Evolutionary conservation across 257 asterid genomes (phyloP), one percentile per base, ranked within the genome.

Genomic region (Solanum arcanum): DNA sequence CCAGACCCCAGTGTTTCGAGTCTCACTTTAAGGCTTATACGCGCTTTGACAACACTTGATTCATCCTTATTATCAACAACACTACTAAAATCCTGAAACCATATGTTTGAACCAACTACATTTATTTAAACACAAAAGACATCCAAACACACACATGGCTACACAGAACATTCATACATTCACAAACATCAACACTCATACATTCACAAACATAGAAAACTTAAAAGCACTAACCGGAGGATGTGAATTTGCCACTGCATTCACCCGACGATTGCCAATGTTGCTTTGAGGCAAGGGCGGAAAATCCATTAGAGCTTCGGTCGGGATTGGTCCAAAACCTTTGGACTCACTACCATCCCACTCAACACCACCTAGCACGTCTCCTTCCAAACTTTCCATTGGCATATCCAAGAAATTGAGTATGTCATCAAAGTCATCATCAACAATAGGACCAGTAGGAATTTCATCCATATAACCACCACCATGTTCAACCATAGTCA

Each of bases 271-370:
- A 7, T 27, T 60, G 46, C 87, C 90, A 39, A 68, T 20, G 41
- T 87, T 89, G 82, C 84, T 86, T 16, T 88, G 88, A 3, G 89
- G 87, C 64, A 88, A 42, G 13, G 88, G 87, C 2, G 92, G 93
- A 60, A 90, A 88, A 15, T 87, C 92, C 88, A 87, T 75, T 9
- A 93, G 86, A 70, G 90, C 91, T 16, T 93, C 96, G 1, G 90
- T n/a, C 1, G 97, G 98, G 66, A 94, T 92, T 31, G 98, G 97
- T 41, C 95, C 98, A 3, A 93, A 90, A 86, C 25, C 89, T 12
- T 93, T 90, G 4, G 93, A 93, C 87, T 91, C 90, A 91, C 87
- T 89, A 64, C 86, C 89, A 87, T 94, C 95, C 98, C 95, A 96
- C 25, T 91, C 98, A n/a, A 89, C 94, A 31, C 66, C 89, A 41